phyloP scores from a whole-genome alignment of 106 monocot species.

The Posidonia australis region DNA sequence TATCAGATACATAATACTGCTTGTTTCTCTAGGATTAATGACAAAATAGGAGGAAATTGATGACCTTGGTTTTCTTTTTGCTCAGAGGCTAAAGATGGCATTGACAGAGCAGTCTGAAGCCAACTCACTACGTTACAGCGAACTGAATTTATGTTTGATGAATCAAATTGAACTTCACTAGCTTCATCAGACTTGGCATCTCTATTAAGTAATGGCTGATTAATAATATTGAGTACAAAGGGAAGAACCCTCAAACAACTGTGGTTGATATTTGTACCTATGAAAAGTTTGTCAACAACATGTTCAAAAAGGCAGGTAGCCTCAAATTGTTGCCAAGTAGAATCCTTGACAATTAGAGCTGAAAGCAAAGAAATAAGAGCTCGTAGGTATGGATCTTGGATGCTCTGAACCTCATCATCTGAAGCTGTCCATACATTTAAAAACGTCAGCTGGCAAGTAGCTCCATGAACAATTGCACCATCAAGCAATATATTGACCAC shows the following conservation, averaged over 20 bases:
- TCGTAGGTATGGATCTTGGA: conserved; percentile 56
- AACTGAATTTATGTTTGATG: conserved; percentile 24
- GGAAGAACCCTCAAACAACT: conserved; percentile 70
- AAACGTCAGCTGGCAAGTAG: conserved; percentile 26
- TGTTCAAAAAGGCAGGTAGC: conserved; percentile 43
- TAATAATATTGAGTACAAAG: conserved; percentile 48
- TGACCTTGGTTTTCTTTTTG: conserved; percentile 36
- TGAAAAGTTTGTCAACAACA: conserved; percentile 40
- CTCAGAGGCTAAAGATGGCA: conserved; percentile 25
- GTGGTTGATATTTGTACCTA: conserved; percentile 25
- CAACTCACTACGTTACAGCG: conserved; percentile 34
- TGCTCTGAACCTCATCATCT: conserved; percentile 57
- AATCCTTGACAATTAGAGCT: conserved; percentile 36
- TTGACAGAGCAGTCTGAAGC: conserved; percentile 56
- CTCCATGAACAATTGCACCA: conserved; percentile 37
- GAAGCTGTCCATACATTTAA: conserved; percentile 58
- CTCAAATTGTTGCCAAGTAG: conserved; percentile 40
- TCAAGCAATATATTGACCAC: conserved; percentile 52
- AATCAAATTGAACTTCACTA: conserved; percentile 13
- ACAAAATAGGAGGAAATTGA: neutral
- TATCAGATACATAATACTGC: neutral
- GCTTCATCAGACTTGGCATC: conserved; percentile 21
- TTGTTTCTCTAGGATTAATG: neutral
- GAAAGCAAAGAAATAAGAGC: conserved; percentile 54
- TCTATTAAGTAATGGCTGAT: conserved; percentile 26